Evolutionary conservation across 2,329 filamentous ascomycete genomes (phyloP).

Genomic region (Aureobasidium sp.): DNA sequence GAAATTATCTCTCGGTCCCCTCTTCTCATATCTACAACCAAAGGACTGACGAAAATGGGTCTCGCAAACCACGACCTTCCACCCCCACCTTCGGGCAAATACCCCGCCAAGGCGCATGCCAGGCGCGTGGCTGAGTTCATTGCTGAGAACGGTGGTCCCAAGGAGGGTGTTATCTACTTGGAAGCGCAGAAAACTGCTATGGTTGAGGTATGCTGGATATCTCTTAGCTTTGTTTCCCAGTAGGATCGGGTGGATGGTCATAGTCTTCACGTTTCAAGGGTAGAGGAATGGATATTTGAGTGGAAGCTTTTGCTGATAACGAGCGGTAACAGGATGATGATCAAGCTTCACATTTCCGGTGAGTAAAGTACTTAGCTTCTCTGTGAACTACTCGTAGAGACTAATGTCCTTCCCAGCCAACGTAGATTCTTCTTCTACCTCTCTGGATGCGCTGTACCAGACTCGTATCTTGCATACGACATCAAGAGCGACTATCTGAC

Average conservation of each 20-base stretch:
- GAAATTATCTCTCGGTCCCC: no score
- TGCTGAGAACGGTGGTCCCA: constrained; percentile 53
- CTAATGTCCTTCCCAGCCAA: constrained; percentile 48
- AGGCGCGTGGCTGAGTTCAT: constrained; percentile 75
- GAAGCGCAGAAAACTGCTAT: constrained; percentile 75
- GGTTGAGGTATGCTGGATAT: constrained; percentile 47
- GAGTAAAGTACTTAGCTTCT: not conserved
- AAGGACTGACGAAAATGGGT: not conserved
- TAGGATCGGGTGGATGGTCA: no score
- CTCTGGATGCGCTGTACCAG: constrained; percentile 73
- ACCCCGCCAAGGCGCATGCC: constrained; percentile 82
- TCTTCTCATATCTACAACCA: no score
- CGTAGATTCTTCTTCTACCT: constrained; percentile 93
- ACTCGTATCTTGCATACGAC: constrained; percentile 75
- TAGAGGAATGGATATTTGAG: no score
- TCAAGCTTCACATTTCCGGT: constrained; percentile 39
- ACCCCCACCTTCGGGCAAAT: constrained; percentile 41
- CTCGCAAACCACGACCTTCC: constrained; percentile 28
- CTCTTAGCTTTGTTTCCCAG: no score
- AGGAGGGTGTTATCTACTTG: constrained; percentile 69
- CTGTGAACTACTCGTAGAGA: not conserved
- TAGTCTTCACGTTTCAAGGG: not conserved
- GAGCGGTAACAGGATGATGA: constrained; percentile 61
- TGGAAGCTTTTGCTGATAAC: not conserved
- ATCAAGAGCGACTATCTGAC: constrained; percentile 64